phyloP scores from a whole-genome alignment of 2,329 filamentous ascomycete genomes.

The Lachnellula suecica region DNA sequence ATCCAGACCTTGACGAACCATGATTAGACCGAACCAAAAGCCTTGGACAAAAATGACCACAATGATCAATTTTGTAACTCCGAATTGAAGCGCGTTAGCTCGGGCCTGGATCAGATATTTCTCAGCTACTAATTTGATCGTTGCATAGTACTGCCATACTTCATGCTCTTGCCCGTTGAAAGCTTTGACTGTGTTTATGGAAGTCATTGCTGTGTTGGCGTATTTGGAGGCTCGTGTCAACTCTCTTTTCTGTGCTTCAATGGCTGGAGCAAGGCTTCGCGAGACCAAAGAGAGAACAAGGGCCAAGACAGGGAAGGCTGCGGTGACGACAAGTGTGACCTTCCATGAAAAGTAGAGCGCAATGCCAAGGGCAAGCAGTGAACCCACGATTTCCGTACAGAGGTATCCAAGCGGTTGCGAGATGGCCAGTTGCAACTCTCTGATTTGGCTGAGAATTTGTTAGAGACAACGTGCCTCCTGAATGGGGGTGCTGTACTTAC shows the following conservation, averaged over 20 bases:
- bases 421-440: constrained; percentile 77
- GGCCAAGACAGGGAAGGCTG: constrained; percentile 68
- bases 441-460: constrained; percentile 62
- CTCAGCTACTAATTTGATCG: constrained; percentile 56
- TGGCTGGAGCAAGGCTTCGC: constrained; percentile 59
- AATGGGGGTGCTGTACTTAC: constrained; percentile 49
- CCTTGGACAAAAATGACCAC: constrained; percentile 81
- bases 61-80: constrained; percentile 71
- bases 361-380: constrained; percentile 64
- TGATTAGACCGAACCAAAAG: constrained; percentile 80
- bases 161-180: constrained; percentile 77
- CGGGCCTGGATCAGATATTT: constrained; percentile 69
- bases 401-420: constrained; percentile 77
- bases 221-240: constrained; percentile 71
- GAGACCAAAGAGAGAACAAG: constrained; percentile 60
- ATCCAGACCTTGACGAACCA: constrained; percentile 58
- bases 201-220: constrained; percentile 65
- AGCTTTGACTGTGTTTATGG: constrained; percentile 83
- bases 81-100: constrained; percentile 70
- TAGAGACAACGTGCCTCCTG: constrained; percentile 1
- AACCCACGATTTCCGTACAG: constrained; percentile 62
- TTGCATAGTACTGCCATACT: constrained; percentile 59
- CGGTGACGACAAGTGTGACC: constrained; percentile 75
- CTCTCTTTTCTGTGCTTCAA: constrained; percentile 66
- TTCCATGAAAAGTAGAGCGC: constrained; percentile 83